Evolutionary conservation across 495 filamentous ascomycete genomes (phyloP).

Genomic region (Bacidia gigantensis): DNA sequence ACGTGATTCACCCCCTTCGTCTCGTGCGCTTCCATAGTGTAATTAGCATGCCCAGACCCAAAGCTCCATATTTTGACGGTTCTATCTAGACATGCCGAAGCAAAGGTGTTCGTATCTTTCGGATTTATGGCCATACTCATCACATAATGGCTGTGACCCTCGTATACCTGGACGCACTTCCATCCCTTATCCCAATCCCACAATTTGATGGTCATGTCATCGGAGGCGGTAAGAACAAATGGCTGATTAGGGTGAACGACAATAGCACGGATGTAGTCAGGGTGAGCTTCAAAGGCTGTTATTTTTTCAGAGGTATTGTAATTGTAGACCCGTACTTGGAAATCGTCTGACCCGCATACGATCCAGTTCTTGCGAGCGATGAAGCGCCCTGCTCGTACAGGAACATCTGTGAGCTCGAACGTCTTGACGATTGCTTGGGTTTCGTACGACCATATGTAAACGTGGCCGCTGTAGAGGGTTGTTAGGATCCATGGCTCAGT

Average conservation of each 20-base stretch:
- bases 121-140: constrained; percentile 99
- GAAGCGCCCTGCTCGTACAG: constrained; percentile 92
- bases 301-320: constrained; percentile 99
- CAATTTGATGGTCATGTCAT: constrained; percentile 99
- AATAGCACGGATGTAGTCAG: constrained; percentile 97
- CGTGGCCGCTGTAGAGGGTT: constrained; percentile 95
- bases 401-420: constrained; percentile 98
- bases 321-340: constrained; percentile 91
- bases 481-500: constrained; percentile 96
- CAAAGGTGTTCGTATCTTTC: constrained; percentile 97
- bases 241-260: constrained; percentile 93
- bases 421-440: constrained; percentile 96
- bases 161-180: constrained; percentile 97
- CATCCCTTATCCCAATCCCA: constrained; percentile 99
- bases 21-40: constrained; percentile 92
- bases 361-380: constrained; percentile 99
- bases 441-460: constrained; percentile 99
- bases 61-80: constrained; percentile 98
- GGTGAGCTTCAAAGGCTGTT: constrained; percentile 94
- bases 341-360: constrained; percentile 95
- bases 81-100: constrained; percentile 88
- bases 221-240: constrained; percentile 88
- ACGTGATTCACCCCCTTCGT: constrained; percentile 97
- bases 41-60: constrained; percentile 79
- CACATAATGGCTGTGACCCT: constrained; percentile 96